Evolutionary conservation across 2,329 filamentous ascomycete species (phyloP).

Genomic region (Phoma sp.): DNA sequence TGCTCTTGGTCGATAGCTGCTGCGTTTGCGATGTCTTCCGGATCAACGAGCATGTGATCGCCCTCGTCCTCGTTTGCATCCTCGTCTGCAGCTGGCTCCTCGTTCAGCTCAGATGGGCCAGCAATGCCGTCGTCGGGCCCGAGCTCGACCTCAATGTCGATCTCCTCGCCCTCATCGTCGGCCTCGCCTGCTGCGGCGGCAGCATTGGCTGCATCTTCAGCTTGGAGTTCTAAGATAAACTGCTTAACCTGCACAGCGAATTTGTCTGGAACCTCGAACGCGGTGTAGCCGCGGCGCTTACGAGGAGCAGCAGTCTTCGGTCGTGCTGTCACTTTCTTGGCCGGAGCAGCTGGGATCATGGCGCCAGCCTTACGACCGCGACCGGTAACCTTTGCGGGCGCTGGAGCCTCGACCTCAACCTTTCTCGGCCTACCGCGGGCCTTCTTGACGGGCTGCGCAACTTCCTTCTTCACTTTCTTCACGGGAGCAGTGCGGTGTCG

Average conservation of each 20-base stretch:
- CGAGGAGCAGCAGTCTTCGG: conserved; percentile 24
- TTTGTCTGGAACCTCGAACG: conserved; percentile 38
- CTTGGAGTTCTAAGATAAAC: conserved; percentile 22
- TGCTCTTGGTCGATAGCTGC: not conserved
- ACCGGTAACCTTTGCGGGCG: conserved; percentile 18
- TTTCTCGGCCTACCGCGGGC: conserved; percentile 30
- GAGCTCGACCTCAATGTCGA: conserved; percentile 9
- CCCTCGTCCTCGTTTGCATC: not conserved
- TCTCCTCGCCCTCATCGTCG: conserved; percentile 13
- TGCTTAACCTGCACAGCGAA: conserved; percentile 27
- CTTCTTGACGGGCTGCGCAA: conserved; percentile 23
- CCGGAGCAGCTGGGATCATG: conserved; percentile 9
- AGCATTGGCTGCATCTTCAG: conserved; percentile 13
- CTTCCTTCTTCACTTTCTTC: conserved; percentile 15
- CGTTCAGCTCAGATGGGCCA: not conserved
- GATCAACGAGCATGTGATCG: conserved; percentile 1
- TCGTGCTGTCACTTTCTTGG: conserved; percentile 20
- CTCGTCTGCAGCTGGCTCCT: not conserved
- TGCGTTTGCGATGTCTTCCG: not conserved
- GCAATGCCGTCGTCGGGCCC: not conserved
- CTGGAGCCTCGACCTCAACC: conserved; percentile 8
- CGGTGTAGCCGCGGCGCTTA: conserved; percentile 36
- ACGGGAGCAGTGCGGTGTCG: conserved; percentile 28
- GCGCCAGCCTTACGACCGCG: conserved; percentile 21
- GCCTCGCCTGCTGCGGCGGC: conserved; percentile 13